These are phyloP conservation scores for Malus asiatica DNA, from an alignment of 306 rosid species.

Conservation along the genomic window DNA sequence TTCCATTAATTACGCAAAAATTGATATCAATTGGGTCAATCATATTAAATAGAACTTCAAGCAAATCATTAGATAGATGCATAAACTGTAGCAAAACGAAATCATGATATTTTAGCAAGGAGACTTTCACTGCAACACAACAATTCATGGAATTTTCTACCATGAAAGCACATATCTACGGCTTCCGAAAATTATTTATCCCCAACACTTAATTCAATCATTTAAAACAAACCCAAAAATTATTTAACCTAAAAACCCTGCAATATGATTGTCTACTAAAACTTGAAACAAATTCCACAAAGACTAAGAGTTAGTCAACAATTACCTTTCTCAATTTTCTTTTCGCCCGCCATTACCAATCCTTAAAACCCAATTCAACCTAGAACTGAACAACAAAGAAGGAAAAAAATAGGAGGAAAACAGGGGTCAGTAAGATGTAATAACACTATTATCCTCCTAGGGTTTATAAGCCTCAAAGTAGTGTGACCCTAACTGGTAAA, in stretches of 20 bases:
- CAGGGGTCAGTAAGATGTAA: not conserved
- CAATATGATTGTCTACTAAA: not conserved
- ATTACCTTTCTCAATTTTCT: constrained; percentile 33
- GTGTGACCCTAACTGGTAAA: not conserved
- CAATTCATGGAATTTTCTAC: too few relatives aligned
- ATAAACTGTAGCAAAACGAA: not conserved
- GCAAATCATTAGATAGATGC: not conserved
- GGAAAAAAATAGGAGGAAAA: not conserved
- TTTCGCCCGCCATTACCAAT: constrained; percentile 30
- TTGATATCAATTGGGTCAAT: not conserved
- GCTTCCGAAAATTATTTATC: not conserved
- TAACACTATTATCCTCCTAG: not conserved
- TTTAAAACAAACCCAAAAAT: not conserved
- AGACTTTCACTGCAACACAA: too few relatives aligned
- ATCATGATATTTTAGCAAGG: not conserved
- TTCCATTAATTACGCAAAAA: not conserved
- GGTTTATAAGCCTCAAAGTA: not conserved
- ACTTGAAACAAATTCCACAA: not conserved
- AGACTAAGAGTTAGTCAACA: not conserved
- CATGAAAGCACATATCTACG: not conserved
- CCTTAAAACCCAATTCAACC: not conserved
- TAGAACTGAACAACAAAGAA: constrained; percentile 10
- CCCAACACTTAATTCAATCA: not conserved
- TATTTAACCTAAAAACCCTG: not conserved
- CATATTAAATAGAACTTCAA: not conserved